These are phyloP conservation scores for Diversispora eburnea DNA, from an alignment of 192 early-diverging fungal species.

Conservation along the genomic window DNA sequence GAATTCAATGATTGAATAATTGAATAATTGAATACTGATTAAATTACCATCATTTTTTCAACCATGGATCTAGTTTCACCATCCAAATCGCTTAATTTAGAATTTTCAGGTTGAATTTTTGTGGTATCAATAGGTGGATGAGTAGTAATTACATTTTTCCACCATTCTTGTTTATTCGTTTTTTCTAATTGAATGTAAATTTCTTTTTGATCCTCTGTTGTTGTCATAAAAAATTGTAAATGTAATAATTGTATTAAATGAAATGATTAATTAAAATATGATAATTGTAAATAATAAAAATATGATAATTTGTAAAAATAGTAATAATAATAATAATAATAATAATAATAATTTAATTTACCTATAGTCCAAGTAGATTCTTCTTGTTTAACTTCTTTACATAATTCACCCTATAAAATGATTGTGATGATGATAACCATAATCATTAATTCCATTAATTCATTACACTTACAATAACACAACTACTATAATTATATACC, in stretches of 20 bases:
- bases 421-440: background rate
- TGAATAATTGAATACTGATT: no score
- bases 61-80: constrained; percentile 90
- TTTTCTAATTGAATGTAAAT: constrained; percentile 82
- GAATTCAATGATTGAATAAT: background rate
- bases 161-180: constrained; percentile 78
- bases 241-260: no score
- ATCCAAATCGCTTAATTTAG: constrained; percentile 79
- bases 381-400: constrained; percentile 64
- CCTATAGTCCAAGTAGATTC: constrained; percentile 81
- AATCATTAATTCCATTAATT: background rate
- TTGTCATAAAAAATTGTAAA: background rate
- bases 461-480: no score
- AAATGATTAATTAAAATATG: no score
- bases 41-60: constrained; percentile 92
- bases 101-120: constrained; percentile 87
- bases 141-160: constrained; percentile 79
- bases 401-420: constrained; percentile 60
- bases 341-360: constrained; percentile 29
- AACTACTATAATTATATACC: constrained; percentile 35
- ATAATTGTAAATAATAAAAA: no score
- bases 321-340: background rate
- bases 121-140: constrained; percentile 86
- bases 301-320: no score
- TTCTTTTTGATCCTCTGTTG: constrained; percentile 62